phyloP scores from a whole-genome alignment of 2,329 filamentous ascomycete species.

The Aspergillus vadensis region DNA sequence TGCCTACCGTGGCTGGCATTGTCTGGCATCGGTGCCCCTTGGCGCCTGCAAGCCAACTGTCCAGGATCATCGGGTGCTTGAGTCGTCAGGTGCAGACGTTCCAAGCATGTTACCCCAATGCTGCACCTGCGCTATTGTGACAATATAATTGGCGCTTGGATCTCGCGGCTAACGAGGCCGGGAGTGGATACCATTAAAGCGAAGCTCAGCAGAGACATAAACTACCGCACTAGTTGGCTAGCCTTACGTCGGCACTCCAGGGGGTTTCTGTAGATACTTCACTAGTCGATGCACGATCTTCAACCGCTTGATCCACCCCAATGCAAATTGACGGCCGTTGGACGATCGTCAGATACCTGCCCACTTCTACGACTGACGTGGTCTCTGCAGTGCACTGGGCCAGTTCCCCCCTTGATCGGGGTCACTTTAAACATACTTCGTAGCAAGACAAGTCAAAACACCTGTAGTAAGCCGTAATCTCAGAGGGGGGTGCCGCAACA shows the following conservation, averaged over 20 bases:
- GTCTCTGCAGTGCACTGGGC: background rate
- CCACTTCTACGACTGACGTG: background rate
- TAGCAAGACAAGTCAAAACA: background rate
- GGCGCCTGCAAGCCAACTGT: background rate
- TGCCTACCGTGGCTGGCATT: background rate
- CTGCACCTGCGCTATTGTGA: conserved; percentile 1
- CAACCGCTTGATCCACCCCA: conserved; percentile 4
- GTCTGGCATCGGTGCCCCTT: background rate
- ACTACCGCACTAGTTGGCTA: conserved; percentile 11
- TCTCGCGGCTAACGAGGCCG: conserved; percentile 4
- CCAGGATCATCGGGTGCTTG: background rate
- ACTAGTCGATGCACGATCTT: conserved; percentile 11
- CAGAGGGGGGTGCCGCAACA: conserved; percentile 23
- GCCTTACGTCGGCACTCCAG: conserved; percentile 12
- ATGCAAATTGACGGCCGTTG: background rate
- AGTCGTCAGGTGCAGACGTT: background rate
- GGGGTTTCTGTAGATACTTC: background rate
- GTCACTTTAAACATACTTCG: background rate
- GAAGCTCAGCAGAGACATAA: conserved; percentile 3
- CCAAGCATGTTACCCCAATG: background rate
- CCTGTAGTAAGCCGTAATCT: conserved; percentile 2
- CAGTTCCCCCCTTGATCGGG: background rate
- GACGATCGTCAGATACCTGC: background rate
- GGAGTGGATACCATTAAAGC: conserved; percentile 16
- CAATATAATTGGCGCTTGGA: conserved; percentile 4